Percentiles rank a stretch among this genome's conserved stretches.
phyloP scores from a whole-genome alignment of 2,329 filamentous ascomycete genomes.

The Aschersonia sp. region DNA sequence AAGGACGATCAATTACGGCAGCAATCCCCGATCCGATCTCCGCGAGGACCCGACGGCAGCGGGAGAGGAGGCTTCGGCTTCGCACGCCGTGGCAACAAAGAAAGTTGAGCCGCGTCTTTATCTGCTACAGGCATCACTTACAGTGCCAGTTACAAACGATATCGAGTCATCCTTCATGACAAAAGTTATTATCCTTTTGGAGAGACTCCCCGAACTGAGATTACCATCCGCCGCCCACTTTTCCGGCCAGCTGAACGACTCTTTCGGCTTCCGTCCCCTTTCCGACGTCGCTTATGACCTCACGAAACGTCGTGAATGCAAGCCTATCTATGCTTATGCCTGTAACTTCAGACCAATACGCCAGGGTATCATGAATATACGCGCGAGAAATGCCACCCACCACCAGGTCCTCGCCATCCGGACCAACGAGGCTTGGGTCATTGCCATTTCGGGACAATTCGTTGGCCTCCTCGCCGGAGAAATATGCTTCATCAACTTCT shows the following conservation, averaged over 20 bases:
- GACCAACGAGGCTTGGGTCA: conserved; percentile 6
- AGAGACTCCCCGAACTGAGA: background rate
- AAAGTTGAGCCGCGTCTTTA: conserved; percentile 13
- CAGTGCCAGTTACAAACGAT: background rate
- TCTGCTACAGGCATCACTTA: background rate
- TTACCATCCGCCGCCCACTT: conserved; percentile 89
- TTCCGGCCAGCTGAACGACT: conserved; percentile 77
- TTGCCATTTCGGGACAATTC: conserved; percentile 9
- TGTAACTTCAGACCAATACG: conserved; percentile 63
- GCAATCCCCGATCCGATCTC: conserved; percentile 51
- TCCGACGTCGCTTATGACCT: conserved; percentile 90
- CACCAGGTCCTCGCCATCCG: conserved; percentile 19
- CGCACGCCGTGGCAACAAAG: conserved; percentile 40
- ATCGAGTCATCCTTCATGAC: background rate
- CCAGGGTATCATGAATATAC: conserved; percentile 52
- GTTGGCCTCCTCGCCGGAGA: conserved; percentile 50
- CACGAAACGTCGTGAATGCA: conserved; percentile 74
- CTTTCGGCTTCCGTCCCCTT: conserved; percentile 64
- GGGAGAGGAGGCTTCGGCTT: conserved; percentile 71
- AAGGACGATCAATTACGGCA: conserved; percentile 41
- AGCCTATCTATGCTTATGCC: conserved; percentile 57
- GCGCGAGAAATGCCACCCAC: conserved; percentile 51
- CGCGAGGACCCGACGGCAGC: conserved; percentile 63
- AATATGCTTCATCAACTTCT: conserved; percentile 80
- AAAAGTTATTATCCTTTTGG: background rate